Percentiles rank a stretch among this genome's conserved stretches.
phyloP scores from a whole-genome alignment of 805 yeast genomes.

The Saccharomycopsis malanga region DNA sequence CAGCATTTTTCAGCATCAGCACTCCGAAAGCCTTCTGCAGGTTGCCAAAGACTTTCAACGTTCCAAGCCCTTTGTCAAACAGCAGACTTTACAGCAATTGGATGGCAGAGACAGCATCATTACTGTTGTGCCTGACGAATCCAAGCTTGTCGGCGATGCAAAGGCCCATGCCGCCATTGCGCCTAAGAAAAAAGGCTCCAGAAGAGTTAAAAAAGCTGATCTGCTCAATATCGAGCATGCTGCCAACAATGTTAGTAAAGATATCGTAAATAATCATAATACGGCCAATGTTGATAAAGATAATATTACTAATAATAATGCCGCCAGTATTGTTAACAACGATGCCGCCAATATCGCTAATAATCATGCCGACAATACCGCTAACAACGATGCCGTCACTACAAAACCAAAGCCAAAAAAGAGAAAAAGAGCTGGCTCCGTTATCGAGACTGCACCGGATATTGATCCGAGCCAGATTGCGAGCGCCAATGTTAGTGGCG shows the following conservation, averaged over 20 bases:
- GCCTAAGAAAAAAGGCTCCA: neutral
- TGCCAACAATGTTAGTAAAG: neutral
- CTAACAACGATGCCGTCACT: neutral
- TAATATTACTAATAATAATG: neutral
- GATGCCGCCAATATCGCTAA: neutral
- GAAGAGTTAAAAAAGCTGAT: neutral
- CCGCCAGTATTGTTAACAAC: neutral
- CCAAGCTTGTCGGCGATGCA: too few species aligned
- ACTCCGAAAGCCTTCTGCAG: neutral
- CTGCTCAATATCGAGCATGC: too few species aligned
- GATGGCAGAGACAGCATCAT: conserved; percentile 13
- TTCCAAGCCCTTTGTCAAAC: conserved; percentile 6
- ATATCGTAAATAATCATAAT: neutral
- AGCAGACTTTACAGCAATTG: conserved; percentile 6
- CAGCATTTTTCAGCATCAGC: neutral
- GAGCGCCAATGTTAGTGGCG: neutral
- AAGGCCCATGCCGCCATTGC: neutral
- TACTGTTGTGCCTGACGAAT: conserved; percentile 6
- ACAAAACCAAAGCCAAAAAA: neutral
- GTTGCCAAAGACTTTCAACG: neutral
- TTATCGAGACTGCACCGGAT: neutral
- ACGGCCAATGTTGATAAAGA: neutral
- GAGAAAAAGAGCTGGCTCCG: neutral
- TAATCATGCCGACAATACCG: neutral
- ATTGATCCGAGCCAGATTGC: neutral